Evolutionary conservation across 805 yeast species (phyloP).

Genomic region (Suhomyces prunicola): DNA sequence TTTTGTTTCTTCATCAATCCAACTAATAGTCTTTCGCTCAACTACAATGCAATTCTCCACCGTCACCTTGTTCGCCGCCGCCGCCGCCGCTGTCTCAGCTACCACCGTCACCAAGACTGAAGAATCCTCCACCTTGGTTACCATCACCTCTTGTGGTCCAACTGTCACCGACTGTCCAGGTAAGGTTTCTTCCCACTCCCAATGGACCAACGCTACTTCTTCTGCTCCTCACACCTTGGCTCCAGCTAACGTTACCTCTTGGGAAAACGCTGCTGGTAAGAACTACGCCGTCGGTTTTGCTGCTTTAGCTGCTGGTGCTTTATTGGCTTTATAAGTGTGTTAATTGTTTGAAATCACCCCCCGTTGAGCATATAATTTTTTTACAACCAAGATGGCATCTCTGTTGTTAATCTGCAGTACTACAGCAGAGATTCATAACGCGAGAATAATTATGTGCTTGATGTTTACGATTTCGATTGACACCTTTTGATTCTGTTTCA

Average conservation of each 20-base stretch:
- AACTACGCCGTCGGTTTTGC: slow-evolving; percentile 16
- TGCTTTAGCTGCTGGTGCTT: slow-evolving; percentile 22
- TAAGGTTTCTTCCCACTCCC: slow-evolving; percentile 4
- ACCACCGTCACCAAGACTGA: slow-evolving; percentile 30
- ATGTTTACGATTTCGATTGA: neutral
- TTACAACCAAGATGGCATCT: neutral
- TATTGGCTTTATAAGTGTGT: slow-evolving; percentile 29
- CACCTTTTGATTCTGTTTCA: slow-evolving; percentile 2
- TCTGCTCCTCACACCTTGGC: slow-evolving; percentile 11
- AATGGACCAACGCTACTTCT: slow-evolving; percentile 17
- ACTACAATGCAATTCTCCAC: slow-evolving; percentile 47
- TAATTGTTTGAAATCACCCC: neutral
- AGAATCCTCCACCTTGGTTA: slow-evolving; percentile 34
- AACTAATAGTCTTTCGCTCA: slow-evolving; percentile 36
- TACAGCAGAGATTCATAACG: neutral
- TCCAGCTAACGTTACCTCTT: slow-evolving; percentile 12
- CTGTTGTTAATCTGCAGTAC: neutral
- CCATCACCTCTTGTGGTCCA: slow-evolving; percentile 40
- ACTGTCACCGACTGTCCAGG: slow-evolving; percentile 45
- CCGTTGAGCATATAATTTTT: neutral
- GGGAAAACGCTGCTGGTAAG: slow-evolving; percentile 25
- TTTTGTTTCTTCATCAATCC: slow-evolving; percentile 20
- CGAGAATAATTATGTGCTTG: neutral
- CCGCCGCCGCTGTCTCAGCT: slow-evolving; percentile 34
- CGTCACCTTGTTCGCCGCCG: slow-evolving; percentile 38